These are phyloP conservation scores for Sporothrix variecibatus DNA, from an alignment of 2,329 filamentous ascomycete genomes.

Conservation along the genomic window DNA sequence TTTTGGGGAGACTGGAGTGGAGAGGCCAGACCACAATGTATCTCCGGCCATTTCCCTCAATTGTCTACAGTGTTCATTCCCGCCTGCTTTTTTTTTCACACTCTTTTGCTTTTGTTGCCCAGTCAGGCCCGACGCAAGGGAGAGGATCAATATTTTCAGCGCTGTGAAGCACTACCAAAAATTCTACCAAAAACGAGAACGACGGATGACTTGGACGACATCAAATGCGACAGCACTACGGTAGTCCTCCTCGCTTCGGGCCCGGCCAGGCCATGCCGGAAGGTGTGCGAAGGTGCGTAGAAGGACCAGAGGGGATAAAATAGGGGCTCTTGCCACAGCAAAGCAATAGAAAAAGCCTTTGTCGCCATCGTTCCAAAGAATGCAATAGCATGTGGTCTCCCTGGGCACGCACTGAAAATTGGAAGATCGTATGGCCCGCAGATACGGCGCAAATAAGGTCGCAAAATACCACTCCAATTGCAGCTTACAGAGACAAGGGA, in stretches of 20 bases:
- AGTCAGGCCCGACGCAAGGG: constrained; percentile 24
- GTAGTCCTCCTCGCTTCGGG: constrained; percentile 12
- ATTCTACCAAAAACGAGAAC: background rate
- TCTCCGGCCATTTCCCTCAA: background rate
- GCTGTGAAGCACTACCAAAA: background rate
- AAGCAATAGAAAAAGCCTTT: background rate
- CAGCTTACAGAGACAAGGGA: background rate
- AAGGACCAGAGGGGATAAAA: background rate
- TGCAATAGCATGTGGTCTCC: constrained; percentile 14
- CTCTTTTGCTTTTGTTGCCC: background rate
- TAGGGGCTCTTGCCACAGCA: background rate
- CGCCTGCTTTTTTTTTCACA: background rate
- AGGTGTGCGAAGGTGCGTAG: background rate
- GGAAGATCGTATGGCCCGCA: background rate
- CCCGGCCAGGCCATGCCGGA: constrained; percentile 2
- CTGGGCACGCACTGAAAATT: background rate
- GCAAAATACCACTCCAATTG: background rate
- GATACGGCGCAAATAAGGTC: background rate
- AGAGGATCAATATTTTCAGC: constrained; percentile 16
- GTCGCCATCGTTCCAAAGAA: background rate
- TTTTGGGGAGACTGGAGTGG: background rate
- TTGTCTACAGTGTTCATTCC: background rate
- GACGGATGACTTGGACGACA: background rate
- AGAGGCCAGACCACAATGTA: background rate
- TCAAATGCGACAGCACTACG: background rate